phyloP scores from a whole-genome alignment of 257 asterid species.

The Solanum rostratum region DNA sequence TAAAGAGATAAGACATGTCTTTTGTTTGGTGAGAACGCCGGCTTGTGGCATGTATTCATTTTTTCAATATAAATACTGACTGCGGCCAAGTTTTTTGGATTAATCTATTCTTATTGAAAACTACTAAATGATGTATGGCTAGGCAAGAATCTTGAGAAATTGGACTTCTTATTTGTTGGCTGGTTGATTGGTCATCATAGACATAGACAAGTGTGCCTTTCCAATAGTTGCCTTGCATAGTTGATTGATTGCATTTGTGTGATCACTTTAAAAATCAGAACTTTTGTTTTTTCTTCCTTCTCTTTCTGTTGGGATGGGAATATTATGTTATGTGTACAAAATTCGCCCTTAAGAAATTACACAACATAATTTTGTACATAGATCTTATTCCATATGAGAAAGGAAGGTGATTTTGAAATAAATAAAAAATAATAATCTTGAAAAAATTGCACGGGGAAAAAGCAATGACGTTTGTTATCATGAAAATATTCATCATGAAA shows the following conservation, averaged over 20 bases:
- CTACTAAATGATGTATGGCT: too few relatives aligned
- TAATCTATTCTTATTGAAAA: too few relatives aligned
- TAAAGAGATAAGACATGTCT: too few relatives aligned
- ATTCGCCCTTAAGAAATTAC: not conserved
- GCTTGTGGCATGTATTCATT: too few relatives aligned
- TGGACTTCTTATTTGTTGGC: too few relatives aligned
- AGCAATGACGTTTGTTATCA: not conserved
- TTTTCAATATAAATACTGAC: too few relatives aligned
- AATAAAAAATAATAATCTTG: conserved; percentile 17
- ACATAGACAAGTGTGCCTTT: too few relatives aligned
- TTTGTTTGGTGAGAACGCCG: too few relatives aligned
- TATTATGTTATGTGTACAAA: not conserved
- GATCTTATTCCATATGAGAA: not conserved
- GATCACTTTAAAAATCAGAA: not conserved
- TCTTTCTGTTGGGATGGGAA: not conserved
- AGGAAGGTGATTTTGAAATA: not conserved
- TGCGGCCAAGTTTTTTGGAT: too few relatives aligned
- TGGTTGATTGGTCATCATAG: too few relatives aligned
- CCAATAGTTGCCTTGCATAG: not conserved
- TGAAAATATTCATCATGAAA: too few relatives aligned
- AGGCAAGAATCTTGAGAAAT: too few relatives aligned
- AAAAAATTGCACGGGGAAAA: conserved; percentile 43
- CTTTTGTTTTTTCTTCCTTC: not conserved
- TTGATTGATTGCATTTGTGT: not conserved
- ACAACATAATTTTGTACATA: not conserved